Evolutionary conservation across 164 flowering plant species (phyloP).

Genomic region (Aristolochia contorta): DNA sequence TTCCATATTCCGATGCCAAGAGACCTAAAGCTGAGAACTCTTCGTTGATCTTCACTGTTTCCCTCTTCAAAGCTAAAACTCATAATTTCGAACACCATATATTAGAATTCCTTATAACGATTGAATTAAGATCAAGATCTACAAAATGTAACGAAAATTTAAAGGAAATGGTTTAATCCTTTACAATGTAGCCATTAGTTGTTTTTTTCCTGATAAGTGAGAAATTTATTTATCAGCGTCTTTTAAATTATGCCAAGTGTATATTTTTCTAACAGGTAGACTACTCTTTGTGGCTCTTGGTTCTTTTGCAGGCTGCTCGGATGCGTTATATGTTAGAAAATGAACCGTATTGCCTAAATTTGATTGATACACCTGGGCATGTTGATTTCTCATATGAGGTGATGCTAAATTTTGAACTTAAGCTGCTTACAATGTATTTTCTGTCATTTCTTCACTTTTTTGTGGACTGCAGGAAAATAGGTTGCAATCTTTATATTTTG

Average conservation of each 20-base stretch:
- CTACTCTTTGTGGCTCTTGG: neutral
- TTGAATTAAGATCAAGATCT: too few species aligned
- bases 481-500: neutral
- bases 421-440: neutral
- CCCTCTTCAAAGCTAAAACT: too few species aligned
- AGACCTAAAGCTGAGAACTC: too few species aligned
- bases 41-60: too few species aligned
- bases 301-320: slow-evolving; percentile 66
- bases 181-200: too few species aligned
- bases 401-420: neutral
- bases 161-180: too few species aligned
- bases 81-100: too few species aligned
- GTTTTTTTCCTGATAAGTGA: too few species aligned
- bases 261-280: too few species aligned
- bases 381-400: slow-evolving; percentile 99
- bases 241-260: neutral
- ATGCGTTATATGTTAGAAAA: slow-evolving; percentile 64
- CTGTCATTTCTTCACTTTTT: neutral
- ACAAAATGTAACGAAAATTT: too few species aligned
- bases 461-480: neutral
- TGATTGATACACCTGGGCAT: slow-evolving; percentile 98
- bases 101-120: too few species aligned
- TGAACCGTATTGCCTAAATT: slow-evolving; percentile 73
- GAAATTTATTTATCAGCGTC: neutral
- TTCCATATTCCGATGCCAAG: too few species aligned